Evolutionary conservation across 2,329 filamentous ascomycete species (phyloP), one percentile per base, ranked within the genome.

Genomic region (Fusarium circinatum): DNA sequence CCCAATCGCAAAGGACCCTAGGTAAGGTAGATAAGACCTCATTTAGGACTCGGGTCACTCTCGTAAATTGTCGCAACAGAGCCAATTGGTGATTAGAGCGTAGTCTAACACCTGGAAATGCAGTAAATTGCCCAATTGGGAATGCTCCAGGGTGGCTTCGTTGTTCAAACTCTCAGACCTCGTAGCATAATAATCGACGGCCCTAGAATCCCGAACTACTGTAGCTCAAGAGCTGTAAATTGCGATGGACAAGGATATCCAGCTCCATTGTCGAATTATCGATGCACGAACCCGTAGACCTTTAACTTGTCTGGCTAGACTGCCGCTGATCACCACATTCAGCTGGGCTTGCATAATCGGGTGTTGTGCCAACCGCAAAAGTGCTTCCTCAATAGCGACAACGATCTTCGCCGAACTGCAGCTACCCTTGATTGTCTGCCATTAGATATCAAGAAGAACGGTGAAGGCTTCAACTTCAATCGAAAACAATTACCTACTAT

Each of bases 311-410:
- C 30, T 54, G 51, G 68, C 48, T 64, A 44, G 44, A 47, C 17
- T 18, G 36, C 22, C 41, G 44, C n/a, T 56, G 30, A 70, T 66
- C 70, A 64, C 54, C 58, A 62, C 34, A 49, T 71, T 71, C 74
- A 77, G 65, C 71, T 76, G 41, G 47, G 51, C 56, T 65, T 68
- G 62, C 61, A 45, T 52, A 47, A 57, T 56, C 49, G 30, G 34
- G 32, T 34, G 57, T 52, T 58, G 44, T 51, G 63, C 54, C 62
- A 55, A 42, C 54, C 45, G 47, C 56, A n/a, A 64, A 61, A 51
- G 60, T 49, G 45, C 60, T 42, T 44, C 44, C 39, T 24, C 20
- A 42, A 55, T 18, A 36, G 20, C 15, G 11, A 45, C 32, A 20
- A 32, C 17, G 18, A 38, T 32, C 24, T 39, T 39, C 22, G 32